Evolutionary conservation across 2,329 filamentous ascomycete species (phyloP).

Genomic region (Chrysoporthe puriensis): DNA sequence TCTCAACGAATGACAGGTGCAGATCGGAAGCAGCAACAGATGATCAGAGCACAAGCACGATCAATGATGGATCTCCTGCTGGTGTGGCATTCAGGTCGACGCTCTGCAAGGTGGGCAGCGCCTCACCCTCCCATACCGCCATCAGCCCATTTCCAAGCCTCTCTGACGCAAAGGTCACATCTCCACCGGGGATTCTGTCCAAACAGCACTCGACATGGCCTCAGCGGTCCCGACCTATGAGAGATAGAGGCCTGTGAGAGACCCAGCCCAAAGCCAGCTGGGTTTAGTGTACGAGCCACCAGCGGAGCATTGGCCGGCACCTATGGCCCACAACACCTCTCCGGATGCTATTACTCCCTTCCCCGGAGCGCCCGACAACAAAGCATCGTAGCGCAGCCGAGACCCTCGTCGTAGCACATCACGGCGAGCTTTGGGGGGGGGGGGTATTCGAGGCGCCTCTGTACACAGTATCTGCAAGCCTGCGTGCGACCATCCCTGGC

Average conservation of each 20-base stretch:
- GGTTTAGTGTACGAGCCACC: background rate
- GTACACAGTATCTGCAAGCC: background rate
- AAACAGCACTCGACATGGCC: background rate
- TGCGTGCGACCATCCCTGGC: background rate
- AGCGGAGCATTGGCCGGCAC: background rate
- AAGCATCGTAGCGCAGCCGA: background rate
- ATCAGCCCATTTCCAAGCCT: slow-evolving; percentile 8
- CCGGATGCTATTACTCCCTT: background rate
- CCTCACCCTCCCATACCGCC: background rate
- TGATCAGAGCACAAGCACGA: background rate
- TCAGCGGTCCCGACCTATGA: background rate
- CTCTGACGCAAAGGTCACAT: background rate
- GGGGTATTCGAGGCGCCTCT: background rate
- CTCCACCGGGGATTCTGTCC: background rate
- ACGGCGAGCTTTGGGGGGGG: background rate
- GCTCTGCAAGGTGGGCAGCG: background rate
- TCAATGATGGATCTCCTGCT: background rate
- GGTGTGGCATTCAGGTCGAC: background rate
- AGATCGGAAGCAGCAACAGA: background rate
- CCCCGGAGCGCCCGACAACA: too few species aligned
- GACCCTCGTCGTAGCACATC: background rate
- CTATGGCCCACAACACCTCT: background rate
- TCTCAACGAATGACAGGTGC: background rate
- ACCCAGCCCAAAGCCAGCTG: background rate
- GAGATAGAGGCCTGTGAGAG: background rate